Percentiles rank a stretch among this genome's conserved stretches.
Conservation (phyloP, 139 green algal genomes). For the Gonium pectorale region DNA sequence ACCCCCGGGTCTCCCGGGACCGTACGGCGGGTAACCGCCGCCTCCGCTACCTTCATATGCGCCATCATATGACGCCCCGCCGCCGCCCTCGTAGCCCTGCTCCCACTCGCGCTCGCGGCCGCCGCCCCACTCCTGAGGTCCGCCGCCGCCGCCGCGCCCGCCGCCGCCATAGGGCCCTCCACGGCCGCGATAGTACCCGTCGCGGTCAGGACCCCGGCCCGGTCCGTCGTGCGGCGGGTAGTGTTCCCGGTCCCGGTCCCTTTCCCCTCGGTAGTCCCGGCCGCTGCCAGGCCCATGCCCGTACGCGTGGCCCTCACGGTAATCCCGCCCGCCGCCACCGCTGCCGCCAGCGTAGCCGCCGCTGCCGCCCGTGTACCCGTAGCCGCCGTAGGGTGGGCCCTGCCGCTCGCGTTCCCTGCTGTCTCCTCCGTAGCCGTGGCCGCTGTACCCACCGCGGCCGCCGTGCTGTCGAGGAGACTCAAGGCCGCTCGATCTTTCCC, state of each 20-base stretch:
- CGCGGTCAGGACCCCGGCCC: background rate
- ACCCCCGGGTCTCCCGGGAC: background rate
- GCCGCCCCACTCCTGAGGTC: constrained; percentile 1
- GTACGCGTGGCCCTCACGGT: background rate
- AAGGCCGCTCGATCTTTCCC: no score
- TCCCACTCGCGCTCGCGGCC: constrained; percentile 18
- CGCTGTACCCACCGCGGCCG: background rate
- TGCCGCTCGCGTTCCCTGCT: constrained; percentile 1
- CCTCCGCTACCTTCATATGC: background rate
- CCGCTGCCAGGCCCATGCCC: background rate
- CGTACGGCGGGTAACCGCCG: background rate
- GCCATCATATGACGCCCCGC: background rate
- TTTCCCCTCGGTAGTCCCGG: constrained; percentile 2
- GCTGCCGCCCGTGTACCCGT: constrained; percentile 5
- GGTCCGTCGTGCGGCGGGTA: background rate
- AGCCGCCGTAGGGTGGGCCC: background rate
- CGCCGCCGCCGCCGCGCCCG: background rate
- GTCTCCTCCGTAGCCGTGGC: background rate
- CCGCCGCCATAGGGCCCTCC: background rate
- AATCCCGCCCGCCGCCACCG: background rate
- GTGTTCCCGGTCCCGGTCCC: background rate
- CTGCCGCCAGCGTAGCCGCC: background rate
- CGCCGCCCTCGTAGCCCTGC: constrained; percentile 1
- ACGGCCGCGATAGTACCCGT: constrained; percentile 12
- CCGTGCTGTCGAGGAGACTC: background rate